A percentile compares a stretch with the other conserved stretches of the same genome.
phyloP scores from a whole-genome alignment of 768 basidiomycete genomes.

The Boletus rubescentipes region DNA sequence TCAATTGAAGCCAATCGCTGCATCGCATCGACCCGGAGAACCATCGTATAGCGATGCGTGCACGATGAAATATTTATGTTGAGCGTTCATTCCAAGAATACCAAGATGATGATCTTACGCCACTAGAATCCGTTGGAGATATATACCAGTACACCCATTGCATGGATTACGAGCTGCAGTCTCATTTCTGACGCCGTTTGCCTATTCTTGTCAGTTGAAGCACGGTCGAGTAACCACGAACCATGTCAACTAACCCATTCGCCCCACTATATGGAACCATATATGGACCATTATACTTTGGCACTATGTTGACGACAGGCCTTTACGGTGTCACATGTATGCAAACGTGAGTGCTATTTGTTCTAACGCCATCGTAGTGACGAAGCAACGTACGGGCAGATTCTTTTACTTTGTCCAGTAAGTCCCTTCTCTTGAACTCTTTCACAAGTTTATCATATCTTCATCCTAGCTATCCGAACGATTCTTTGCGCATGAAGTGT shows the following conservation, averaged over 20 bases:
- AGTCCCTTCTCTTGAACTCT: rapidly evolving
- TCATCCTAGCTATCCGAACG: neutral
- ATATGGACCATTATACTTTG: neutral
- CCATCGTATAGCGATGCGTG: too few species aligned
- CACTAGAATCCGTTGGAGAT: too few species aligned
- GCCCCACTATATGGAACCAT: neutral
- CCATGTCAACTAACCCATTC: neutral
- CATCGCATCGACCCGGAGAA: too few species aligned
- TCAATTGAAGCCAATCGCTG: too few species aligned
- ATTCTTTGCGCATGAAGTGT: neutral
- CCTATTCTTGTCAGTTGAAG: too few species aligned
- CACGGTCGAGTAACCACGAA: neutral
- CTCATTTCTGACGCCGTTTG: too few species aligned
- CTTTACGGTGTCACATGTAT: constrained; percentile 8
- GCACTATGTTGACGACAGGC: neutral
- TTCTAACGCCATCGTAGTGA: neutral
- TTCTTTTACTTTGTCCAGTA: constrained; percentile 15
- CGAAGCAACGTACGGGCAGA: neutral
- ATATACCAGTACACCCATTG: too few species aligned
- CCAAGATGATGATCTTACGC: too few species aligned
- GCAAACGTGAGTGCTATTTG: constrained; percentile 7
- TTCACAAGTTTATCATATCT: neutral
- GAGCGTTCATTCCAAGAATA: too few species aligned
- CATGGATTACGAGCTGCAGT: neutral
- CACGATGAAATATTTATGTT: too few species aligned